phyloP scores from a whole-genome alignment of 1,284 basidiomycete species.

The Apiotrichum mycotoxinovorans region DNA sequence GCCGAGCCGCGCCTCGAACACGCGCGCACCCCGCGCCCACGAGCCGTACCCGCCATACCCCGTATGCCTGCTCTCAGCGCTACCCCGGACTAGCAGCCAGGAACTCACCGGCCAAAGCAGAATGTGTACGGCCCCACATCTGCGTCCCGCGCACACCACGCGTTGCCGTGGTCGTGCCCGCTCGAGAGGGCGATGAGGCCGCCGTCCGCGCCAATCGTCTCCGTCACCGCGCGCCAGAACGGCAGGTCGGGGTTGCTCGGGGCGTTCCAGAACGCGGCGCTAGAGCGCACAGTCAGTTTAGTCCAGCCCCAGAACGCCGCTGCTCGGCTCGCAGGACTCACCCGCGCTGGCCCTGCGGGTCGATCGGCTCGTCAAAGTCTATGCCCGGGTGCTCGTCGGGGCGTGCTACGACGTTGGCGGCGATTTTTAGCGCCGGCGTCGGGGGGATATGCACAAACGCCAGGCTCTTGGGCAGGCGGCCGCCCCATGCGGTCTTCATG shows the following conservation, averaged over 20 bases:
- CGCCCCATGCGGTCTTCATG: conserved; percentile 14
- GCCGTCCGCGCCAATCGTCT: conserved; percentile 1
- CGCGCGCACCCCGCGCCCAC: conserved; percentile 12
- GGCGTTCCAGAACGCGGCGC: conserved; percentile 2
- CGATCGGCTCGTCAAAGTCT: conserved; percentile 7
- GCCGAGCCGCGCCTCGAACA: background rate
- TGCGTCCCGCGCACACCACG: conserved; percentile 22
- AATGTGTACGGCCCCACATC: conserved; percentile 12
- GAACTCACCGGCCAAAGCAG: conserved; percentile 10
- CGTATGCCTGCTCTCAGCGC: conserved; percentile 8
- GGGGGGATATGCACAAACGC: conserved; percentile 26
- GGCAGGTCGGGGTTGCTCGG: background rate
- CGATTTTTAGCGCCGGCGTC: background rate
- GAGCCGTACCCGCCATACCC: conserved; percentile 15
- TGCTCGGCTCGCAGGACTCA: background rate
- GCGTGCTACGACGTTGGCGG: background rate
- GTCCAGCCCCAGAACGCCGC: background rate
- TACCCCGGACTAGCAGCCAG: too few relatives aligned
- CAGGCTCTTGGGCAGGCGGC: conserved; percentile 12
- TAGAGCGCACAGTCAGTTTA: background rate
- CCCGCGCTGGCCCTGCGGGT: conserved; percentile 1
- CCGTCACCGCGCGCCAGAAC: conserved; percentile 13
- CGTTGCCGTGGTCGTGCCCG: conserved; percentile 30
- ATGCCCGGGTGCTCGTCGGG: conserved; percentile 9
- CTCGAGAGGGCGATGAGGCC: conserved; percentile 18